A percentile compares a stretch with the other conserved stretches of the same genome.
Conservation (phyloP, 192 early-diverging fungal genomes). For the Backusella parvicylindrica region DNA sequence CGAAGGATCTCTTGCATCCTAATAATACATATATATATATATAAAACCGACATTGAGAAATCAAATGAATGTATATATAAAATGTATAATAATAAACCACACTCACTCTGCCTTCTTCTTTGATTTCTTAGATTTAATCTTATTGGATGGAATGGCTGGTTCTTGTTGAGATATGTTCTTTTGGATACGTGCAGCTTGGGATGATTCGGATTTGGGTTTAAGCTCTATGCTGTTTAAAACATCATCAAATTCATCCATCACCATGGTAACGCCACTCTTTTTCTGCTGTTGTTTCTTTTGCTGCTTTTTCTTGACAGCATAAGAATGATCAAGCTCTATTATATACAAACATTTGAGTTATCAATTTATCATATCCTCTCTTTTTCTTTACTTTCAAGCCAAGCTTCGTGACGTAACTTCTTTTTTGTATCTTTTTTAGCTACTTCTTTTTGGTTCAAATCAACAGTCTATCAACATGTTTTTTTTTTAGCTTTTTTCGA, state of each 20-base stretch:
- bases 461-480: background rate
- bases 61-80: background rate
- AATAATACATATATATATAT: no score
- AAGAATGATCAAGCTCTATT: constrained; percentile 52
- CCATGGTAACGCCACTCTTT: constrained; percentile 47
- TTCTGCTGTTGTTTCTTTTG: constrained; percentile 41
- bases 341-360: background rate
- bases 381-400: constrained; percentile 52
- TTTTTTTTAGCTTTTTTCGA: no score
- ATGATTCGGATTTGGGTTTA: background rate
- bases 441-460: background rate
- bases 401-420: constrained; percentile 52
- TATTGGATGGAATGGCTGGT: constrained; percentile 19
- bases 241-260: constrained; percentile 46
- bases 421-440: constrained; percentile 39
- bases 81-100: background rate
- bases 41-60: background rate
- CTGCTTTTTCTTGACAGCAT: constrained; percentile 45
- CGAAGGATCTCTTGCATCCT: constrained; percentile 67
- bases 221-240: constrained; percentile 33
- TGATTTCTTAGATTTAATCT: constrained; percentile 45
- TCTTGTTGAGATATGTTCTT: background rate
- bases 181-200: constrained; percentile 2
- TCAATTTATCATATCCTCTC: background rate
- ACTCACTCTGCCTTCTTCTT: constrained; percentile 60